Base-by-base conservation (phyloP, 345 rosid genomes). In the Salix viminalis region DNA sequence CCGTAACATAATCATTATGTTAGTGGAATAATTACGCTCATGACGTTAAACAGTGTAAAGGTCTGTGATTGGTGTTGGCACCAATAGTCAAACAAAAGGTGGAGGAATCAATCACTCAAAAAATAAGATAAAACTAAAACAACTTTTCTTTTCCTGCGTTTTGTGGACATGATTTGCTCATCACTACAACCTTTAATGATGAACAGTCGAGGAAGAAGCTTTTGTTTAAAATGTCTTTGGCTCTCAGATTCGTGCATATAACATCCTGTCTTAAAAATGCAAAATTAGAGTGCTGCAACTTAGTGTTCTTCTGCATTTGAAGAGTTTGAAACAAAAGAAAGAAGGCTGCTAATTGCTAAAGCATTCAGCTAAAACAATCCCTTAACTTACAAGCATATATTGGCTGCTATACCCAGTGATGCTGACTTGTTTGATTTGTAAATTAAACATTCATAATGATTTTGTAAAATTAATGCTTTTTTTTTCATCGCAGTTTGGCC, bases 1-100 rank as follows among this genome's bases (percentile, higher is more conserved):
- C 78, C 70, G 15, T 16, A 61, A 32, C 80, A 37, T 67, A 81
- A 81, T 76, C 80, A 81, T 81, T 81, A 44, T 70, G 74, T 66
- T 67, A 61, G 64, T 44, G 64, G 80, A 76, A 76, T 72, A 48
- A 73, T 30, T 34, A 37, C 48, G 65, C 50, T 76, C 68, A 44
- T 76, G 42, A 58, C 26, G 41, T 15, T 61, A 70, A 11, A 69
- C 67, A 74, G 78, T 62, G 78, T 46, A 76, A 58, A 65, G 76
- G 21, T 56, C 0, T 56, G 60, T 65, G 36, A 24, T 16, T 44
- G 52, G 14, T 50, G n/a, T 71, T 72, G 61, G 74, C 67, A 50
- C 64, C 75, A 30, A 64, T 44, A 58, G 64, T 80, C 76, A 80
- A 65, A 28, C 52, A 54, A 6, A 15, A 75, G 28, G 3, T 64